These are phyloP conservation scores for Dendrobium chrysotoxum DNA, from an alignment of 106 monocot genomes.

Conservation along the genomic window DNA sequence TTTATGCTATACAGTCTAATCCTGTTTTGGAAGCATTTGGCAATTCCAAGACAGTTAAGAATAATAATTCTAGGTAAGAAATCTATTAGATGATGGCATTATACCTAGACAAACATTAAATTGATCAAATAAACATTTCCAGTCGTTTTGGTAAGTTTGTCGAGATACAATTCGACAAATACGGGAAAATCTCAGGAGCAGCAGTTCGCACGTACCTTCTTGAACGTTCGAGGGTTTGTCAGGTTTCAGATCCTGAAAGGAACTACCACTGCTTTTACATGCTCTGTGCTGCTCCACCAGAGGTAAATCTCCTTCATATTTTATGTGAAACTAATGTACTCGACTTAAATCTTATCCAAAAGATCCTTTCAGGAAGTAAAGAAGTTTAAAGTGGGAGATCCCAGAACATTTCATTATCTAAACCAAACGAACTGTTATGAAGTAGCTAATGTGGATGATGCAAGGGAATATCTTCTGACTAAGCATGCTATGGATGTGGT, in stretches of 20 bases:
- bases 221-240: slow-evolving; percentile 88
- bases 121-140: slow-evolving; percentile 4
- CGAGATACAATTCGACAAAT: slow-evolving; percentile 94
- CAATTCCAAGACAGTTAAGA: slow-evolving; percentile 91
- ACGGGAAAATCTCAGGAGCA: slow-evolving; percentile 95
- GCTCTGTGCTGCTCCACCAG: slow-evolving; percentile 88
- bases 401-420: slow-evolving; percentile 23
- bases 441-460: slow-evolving; percentile 31
- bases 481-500: slow-evolving; percentile 31
- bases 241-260: slow-evolving; percentile 90
- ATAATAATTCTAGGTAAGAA: slow-evolving; percentile 90
- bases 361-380: slow-evolving; percentile 19
- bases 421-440: slow-evolving; percentile 30
- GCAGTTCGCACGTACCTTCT: slow-evolving; percentile 90
- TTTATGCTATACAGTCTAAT: slow-evolving; percentile 61
- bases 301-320: slow-evolving; percentile 34
- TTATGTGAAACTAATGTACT: neutral
- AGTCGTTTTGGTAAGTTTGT: slow-evolving; percentile 98
- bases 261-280: slow-evolving; percentile 98
- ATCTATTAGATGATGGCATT: slow-evolving; percentile 3
- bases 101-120: neutral
- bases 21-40: slow-evolving; percentile 97
- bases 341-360: neutral
- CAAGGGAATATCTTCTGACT: slow-evolving; percentile 23
- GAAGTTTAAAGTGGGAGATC: slow-evolving; percentile 25